phyloP scores from a whole-genome alignment of 495 filamentous ascomycete species.

The Annulohypoxylon stygium region DNA sequence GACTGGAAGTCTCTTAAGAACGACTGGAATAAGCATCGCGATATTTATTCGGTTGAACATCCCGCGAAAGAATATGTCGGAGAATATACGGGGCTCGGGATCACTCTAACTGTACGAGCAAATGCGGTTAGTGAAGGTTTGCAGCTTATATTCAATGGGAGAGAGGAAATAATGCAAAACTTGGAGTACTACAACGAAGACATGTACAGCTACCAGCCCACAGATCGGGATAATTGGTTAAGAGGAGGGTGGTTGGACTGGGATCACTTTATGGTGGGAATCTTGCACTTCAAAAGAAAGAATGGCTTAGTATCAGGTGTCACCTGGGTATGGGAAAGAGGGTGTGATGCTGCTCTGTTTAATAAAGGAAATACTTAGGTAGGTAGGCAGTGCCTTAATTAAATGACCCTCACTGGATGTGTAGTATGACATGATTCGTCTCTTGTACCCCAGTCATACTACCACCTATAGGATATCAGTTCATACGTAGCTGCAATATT shows the following conservation, averaged over 20 bases:
- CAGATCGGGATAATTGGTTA: constrained; percentile 4
- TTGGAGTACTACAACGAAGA: constrained; percentile 12
- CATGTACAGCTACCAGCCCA: constrained; percentile 15
- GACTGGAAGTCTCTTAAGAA: background rate
- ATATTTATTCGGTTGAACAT: background rate
- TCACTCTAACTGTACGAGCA: constrained; percentile 4
- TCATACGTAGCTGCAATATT: background rate
- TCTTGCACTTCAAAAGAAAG: background rate
- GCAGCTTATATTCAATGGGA: constrained; percentile 4
- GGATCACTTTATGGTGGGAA: constrained; percentile 6
- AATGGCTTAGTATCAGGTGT: background rate
- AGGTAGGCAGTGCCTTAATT: background rate
- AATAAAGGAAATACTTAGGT: background rate
- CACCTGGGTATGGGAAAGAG: constrained; percentile 12
- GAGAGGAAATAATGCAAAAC: background rate
- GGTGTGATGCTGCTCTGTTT: constrained; percentile 11
- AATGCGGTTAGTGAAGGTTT: background rate
- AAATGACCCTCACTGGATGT: background rate
- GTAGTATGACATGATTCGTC: background rate
- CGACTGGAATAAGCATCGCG: background rate
- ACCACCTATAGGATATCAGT: background rate
- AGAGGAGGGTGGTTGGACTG: constrained; percentile 3
- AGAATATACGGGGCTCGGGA: background rate
- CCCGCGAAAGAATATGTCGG: background rate
- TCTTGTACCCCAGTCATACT: background rate